phyloP scores from a whole-genome alignment of 75 land plant species.

The Pinus taeda region DNA sequence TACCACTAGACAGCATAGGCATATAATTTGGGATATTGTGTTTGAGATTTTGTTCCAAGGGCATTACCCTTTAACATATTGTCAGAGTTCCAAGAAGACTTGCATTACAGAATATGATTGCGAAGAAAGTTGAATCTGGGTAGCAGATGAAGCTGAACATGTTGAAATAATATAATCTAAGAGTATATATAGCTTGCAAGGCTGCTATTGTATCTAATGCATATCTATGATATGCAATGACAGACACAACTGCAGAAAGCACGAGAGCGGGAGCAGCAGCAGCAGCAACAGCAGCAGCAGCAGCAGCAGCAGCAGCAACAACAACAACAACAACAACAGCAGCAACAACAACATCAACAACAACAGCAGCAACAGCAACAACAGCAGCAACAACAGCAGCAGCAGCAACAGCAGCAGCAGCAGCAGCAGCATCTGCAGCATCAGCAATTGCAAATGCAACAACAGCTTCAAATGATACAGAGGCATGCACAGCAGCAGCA shows the following conservation, averaged over 20 bases:
- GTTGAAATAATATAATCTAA: background rate
- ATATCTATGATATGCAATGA: background rate
- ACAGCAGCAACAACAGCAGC: conserved; percentile 63
- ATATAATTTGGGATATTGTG: background rate
- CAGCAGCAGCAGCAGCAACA: conserved; percentile 66
- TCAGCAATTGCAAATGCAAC: conserved; percentile 35
- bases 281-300: conserved; percentile 63
- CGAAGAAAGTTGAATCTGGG: background rate
- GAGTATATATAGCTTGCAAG: conserved; percentile 2
- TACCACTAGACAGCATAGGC: background rate
- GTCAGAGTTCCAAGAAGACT: background rate
- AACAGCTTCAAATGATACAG: conserved; percentile 14
- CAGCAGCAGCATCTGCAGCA: conserved; percentile 54
- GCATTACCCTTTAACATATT: background rate
- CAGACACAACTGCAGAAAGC: conserved; percentile 86
- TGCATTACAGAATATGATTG: background rate
- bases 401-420: conserved; percentile 59
- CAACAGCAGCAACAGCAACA: conserved; percentile 63
- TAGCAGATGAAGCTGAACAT: background rate
- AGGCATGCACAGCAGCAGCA: conserved; percentile 41
- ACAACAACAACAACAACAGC: conserved; percentile 58
- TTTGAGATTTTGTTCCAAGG: background rate
- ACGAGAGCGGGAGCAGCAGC: conserved; percentile 67
- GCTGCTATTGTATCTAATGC: background rate
- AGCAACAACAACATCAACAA: conserved; percentile 59